phyloP scores from a whole-genome alignment of 768 basidiomycete genomes.

The Lyophyllum semitale region DNA sequence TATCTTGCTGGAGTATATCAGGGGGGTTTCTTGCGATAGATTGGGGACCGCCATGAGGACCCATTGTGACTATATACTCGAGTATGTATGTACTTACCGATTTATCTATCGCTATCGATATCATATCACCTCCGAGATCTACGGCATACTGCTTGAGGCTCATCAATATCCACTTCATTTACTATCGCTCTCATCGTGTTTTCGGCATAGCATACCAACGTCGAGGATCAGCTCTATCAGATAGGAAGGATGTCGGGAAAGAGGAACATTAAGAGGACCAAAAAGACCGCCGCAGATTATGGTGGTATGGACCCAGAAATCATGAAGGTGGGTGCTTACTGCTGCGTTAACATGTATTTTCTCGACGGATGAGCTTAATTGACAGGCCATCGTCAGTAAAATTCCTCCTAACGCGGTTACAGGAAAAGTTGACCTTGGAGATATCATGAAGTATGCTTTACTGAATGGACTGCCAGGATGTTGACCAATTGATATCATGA shows the following conservation, averaged over 20 bases:
- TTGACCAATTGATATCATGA: background rate
- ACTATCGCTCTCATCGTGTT: background rate
- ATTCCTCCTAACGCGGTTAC: conserved; percentile 25
- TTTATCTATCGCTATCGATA: too few relatives aligned
- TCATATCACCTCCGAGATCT: too few relatives aligned
- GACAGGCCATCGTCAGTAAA: conserved; percentile 14
- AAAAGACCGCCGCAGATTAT: background rate
- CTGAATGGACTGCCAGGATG: background rate
- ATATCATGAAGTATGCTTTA: conserved; percentile 22
- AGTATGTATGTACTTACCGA: too few relatives aligned
- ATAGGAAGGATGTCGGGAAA: background rate
- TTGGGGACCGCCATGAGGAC: conserved; percentile 3
- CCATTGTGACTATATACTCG: background rate
- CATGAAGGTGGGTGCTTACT: conserved; percentile 17
- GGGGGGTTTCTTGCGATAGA: conserved; percentile 66
- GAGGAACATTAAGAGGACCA: background rate
- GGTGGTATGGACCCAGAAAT: conserved; percentile 21
- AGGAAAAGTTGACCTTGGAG: conserved; percentile 21
- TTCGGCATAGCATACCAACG: background rate
- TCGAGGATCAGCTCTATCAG: background rate
- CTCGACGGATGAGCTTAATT: background rate
- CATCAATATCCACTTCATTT: too few relatives aligned
- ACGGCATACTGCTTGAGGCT: too few relatives aligned
- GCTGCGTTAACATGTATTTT: conserved; percentile 14
- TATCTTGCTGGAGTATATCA: conserved; percentile 59